A percentile compares a stretch with the other conserved stretches of the same genome.
Conservation (phyloP, 2,329 filamentous ascomycete species). For the Cercospora beticola region DNA sequence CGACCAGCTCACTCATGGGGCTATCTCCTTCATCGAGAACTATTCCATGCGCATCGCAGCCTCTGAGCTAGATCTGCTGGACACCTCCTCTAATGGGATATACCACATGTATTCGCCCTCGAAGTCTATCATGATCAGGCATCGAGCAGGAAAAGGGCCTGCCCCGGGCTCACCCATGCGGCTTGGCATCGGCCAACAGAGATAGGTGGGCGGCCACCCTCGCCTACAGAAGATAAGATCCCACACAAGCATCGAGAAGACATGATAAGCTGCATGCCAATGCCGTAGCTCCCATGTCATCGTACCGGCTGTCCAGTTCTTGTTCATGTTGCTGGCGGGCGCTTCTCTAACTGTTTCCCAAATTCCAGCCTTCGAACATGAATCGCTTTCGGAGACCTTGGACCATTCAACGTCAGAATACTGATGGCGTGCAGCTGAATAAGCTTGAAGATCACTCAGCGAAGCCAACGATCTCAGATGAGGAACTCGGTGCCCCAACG, state of each 20-base stretch:
- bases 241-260: neutral
- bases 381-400: conserved; percentile 31
- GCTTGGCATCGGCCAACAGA: neutral
- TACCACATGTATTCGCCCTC: too few species aligned
- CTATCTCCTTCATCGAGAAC: neutral
- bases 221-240: neutral
- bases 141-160: neutral
- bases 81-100: too few species aligned
- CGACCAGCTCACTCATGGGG: neutral
- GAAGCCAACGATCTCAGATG: conserved; percentile 12
- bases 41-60: neutral
- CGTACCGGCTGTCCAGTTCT: neutral
- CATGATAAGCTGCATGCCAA: neutral
- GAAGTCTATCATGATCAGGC: neutral
- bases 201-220: neutral
- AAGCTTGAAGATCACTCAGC: conserved; percentile 25
- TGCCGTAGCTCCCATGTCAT: neutral
- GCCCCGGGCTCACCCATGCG: conserved; percentile 2
- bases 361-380: conserved; percentile 16
- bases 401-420: conserved; percentile 29
- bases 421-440: conserved; percentile 31
- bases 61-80: too few species aligned
- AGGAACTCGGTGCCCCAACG: conserved; percentile 18
- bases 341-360: neutral
- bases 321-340: neutral